Conservation (phyloP, 2,329 filamentous ascomycete genomes). For the Tolypocladium cylindrosporum region DNA sequence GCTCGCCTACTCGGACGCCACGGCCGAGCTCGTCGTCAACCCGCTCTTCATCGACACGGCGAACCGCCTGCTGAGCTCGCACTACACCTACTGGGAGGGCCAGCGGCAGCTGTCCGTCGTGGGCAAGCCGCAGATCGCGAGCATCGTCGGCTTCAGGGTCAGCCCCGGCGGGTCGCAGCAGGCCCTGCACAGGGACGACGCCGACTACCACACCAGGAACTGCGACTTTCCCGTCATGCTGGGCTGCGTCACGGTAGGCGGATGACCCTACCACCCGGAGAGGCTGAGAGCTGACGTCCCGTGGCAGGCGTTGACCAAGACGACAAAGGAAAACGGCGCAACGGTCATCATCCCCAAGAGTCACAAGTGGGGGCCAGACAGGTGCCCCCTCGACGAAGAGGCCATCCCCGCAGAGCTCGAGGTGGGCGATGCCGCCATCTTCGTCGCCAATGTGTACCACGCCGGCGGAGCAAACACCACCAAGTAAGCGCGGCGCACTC, state of each 20-base stretch:
- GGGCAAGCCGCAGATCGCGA: slow-evolving; percentile 25
- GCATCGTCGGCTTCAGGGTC: slow-evolving; percentile 26
- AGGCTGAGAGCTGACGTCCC: background rate
- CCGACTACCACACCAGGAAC: slow-evolving; percentile 17
- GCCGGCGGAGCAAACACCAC: slow-evolving; percentile 27
- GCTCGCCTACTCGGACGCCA: slow-evolving; percentile 24
- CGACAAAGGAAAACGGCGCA: slow-evolving; percentile 29
- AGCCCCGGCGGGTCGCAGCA: slow-evolving; percentile 29
- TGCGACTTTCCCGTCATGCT: slow-evolving; percentile 25
- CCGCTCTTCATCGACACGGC: slow-evolving; percentile 22
- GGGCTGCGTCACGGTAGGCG: slow-evolving; percentile 18
- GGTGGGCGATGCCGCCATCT: slow-evolving; percentile 27
- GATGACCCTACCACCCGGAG: no score
- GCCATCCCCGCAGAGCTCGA: slow-evolving; percentile 27
- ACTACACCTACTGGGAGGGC: slow-evolving; percentile 25
- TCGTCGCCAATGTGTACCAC: slow-evolving; percentile 28
- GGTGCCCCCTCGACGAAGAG: slow-evolving; percentile 24
- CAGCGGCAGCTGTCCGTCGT: slow-evolving; percentile 18
- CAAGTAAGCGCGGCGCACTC: slow-evolving; percentile 8
- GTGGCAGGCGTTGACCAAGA: slow-evolving; percentile 24
- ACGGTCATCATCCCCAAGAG: slow-evolving; percentile 29
- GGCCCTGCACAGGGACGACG: slow-evolving; percentile 26
- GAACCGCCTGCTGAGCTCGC: slow-evolving; percentile 22
- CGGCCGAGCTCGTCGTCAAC: slow-evolving; percentile 25
- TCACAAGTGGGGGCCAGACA: slow-evolving; percentile 28